Percentiles rank a stretch among this genome's conserved stretches.
phyloP scores from a whole-genome alignment of 176 grass and related monocot species.

The Cenchrus purpureus region DNA sequence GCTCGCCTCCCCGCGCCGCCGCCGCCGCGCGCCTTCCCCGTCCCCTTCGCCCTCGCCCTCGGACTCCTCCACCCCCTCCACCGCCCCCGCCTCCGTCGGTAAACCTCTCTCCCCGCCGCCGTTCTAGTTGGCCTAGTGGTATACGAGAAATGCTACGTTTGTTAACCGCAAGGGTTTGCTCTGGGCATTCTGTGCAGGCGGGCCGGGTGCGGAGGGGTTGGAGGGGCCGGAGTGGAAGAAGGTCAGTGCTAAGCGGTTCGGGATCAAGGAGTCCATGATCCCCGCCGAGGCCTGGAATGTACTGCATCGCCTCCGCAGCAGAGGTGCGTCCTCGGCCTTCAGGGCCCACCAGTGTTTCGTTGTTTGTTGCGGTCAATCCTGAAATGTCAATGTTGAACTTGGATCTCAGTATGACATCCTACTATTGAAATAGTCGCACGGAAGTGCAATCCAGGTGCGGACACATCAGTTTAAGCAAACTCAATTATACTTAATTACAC shows the following conservation, averaged over 20 bases:
- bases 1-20: slow-evolving; percentile 54
- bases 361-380: not conserved
- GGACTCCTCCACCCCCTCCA: slow-evolving; percentile 37
- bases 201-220: slow-evolving; percentile 20
- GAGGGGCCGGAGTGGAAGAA: slow-evolving; percentile 66
- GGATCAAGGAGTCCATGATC: slow-evolving; percentile 83
- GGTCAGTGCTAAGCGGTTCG: slow-evolving; percentile 65
- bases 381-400: not conserved
- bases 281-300: slow-evolving; percentile 73
- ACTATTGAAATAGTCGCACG: not conserved
- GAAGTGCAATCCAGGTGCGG: too few relatives aligned
- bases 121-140: not conserved
- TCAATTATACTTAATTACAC: not conserved
- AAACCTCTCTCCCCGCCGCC: not conserved
- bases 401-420: too few relatives aligned
- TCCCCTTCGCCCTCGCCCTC: slow-evolving; percentile 33
- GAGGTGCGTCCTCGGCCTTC: slow-evolving; percentile 46
- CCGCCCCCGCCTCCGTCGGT: slow-evolving; percentile 33
- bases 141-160: not conserved
- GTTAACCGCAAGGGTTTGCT: not conserved
- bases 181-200: slow-evolving; percentile 33
- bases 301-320: slow-evolving; percentile 72
- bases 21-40: slow-evolving; percentile 47
- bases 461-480: not conserved
- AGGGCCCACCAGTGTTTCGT: not conserved